Evolutionary conservation across 2,329 filamentous ascomycete species (phyloP).

Genomic region (Colletotrichum sansevieriae): DNA sequence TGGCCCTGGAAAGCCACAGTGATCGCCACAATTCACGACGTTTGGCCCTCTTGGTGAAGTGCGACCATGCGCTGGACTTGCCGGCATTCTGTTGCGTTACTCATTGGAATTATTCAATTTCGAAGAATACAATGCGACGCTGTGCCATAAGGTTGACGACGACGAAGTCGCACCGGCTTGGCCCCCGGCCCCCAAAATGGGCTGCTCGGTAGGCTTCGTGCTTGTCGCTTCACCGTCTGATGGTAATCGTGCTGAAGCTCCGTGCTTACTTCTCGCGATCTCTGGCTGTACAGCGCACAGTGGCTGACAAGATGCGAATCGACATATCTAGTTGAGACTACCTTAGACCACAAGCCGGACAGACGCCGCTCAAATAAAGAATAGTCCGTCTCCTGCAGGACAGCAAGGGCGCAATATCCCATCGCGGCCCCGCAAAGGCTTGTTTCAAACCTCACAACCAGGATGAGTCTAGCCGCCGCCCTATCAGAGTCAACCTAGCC

Average conservation of each 20-base stretch:
- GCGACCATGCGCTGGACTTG: slow-evolving; percentile 5
- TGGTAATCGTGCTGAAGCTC: slow-evolving; percentile 10
- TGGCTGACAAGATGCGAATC: slow-evolving; percentile 29
- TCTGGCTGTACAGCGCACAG: slow-evolving; percentile 19
- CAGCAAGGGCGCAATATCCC: slow-evolving; percentile 8
- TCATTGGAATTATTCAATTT: not conserved
- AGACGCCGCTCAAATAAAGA: not conserved
- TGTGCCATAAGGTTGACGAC: not conserved
- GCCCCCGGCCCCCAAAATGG: not conserved
- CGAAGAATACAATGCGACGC: not conserved
- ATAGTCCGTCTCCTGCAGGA: slow-evolving; percentile 7
- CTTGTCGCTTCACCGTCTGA: not conserved
- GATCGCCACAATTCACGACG: slow-evolving; percentile 29
- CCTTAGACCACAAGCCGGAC: not conserved
- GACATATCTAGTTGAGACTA: not conserved
- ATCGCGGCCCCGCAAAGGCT: slow-evolving; percentile 30
- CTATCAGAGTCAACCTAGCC: slow-evolving; percentile 14
- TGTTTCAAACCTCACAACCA: slow-evolving; percentile 37
- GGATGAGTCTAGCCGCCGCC: slow-evolving; percentile 10
- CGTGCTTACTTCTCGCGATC: not conserved
- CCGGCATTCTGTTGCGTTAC: slow-evolving; percentile 22
- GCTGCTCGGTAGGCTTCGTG: not conserved
- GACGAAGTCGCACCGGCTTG: slow-evolving; percentile 8
- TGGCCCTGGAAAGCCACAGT: slow-evolving; percentile 35
- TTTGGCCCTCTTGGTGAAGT: not conserved